phyloP scores from a whole-genome alignment of 441 rosid genomes.

The Theobroma grandiflorum region DNA sequence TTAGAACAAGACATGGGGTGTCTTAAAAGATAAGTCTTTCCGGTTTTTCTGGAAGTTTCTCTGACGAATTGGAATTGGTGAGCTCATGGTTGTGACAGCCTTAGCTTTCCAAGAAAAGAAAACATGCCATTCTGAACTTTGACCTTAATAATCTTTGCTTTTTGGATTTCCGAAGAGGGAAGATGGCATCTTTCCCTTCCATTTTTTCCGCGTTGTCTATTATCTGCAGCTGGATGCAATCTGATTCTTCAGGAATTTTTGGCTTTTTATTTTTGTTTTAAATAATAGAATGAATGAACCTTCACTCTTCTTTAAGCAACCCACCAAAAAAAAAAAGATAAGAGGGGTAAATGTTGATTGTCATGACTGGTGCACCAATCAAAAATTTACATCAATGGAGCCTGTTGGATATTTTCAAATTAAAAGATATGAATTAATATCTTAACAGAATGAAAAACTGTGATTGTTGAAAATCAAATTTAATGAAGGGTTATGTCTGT shows the following conservation, averaged over 20 bases:
- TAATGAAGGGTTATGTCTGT: too few species aligned
- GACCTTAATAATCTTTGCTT: slow-evolving; percentile 35
- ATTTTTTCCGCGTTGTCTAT: background rate
- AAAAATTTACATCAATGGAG: too few species aligned
- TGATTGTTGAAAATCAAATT: too few species aligned
- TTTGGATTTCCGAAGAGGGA: slow-evolving; percentile 35
- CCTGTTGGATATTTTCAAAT: too few species aligned
- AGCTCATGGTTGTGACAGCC: background rate
- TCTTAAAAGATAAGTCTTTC: slow-evolving; percentile 11
- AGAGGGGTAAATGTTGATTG: too few species aligned
- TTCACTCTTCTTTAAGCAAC: too few species aligned
- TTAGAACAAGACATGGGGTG: background rate
- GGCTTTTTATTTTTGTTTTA: too few species aligned
- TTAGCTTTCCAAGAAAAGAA: background rate
- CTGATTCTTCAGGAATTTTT: background rate
- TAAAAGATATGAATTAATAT: too few species aligned
- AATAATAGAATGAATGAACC: too few species aligned
- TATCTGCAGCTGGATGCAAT: background rate
- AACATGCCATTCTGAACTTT: slow-evolving; percentile 9
- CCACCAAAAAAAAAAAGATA: too few species aligned
- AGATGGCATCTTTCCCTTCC: background rate
- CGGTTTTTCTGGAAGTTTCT: slow-evolving; percentile 35
- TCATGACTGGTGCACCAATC: too few species aligned
- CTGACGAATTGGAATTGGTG: background rate
- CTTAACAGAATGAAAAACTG: too few species aligned